A percentile compares a stretch with the other conserved stretches of the same genome.
phyloP scores from a whole-genome alignment of 2,329 filamentous ascomycete species.

The Metarhizium anisopliae region DNA sequence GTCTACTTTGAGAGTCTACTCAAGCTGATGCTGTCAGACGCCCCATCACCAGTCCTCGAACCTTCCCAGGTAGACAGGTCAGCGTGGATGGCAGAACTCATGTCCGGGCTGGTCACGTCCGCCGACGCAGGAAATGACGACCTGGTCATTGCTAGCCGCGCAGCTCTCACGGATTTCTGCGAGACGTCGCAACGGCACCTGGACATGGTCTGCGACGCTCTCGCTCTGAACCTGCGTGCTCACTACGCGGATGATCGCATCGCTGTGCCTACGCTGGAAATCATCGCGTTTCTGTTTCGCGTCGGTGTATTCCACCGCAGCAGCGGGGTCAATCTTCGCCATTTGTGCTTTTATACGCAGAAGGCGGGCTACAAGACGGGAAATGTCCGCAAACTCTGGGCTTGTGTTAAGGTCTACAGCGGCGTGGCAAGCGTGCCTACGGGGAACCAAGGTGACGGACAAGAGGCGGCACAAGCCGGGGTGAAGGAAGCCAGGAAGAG shows the following conservation, averaged over 20 bases:
- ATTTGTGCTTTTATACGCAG: slow-evolving; percentile 61
- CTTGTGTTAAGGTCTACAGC: slow-evolving; percentile 72
- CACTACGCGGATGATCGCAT: slow-evolving; percentile 58
- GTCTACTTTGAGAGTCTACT: slow-evolving; percentile 50
- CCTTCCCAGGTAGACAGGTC: slow-evolving; percentile 22
- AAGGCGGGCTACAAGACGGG: slow-evolving; percentile 75
- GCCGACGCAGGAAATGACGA: slow-evolving; percentile 73
- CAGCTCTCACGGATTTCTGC: slow-evolving; percentile 52
- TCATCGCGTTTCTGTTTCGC: slow-evolving; percentile 69
- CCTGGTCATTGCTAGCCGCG: slow-evolving; percentile 59
- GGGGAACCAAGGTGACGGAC: slow-evolving; percentile 4
- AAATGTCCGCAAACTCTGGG: slow-evolving; percentile 73
- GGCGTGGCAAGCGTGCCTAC: slow-evolving; percentile 41
- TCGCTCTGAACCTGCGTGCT: slow-evolving; percentile 44
- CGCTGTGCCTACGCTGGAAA: slow-evolving; percentile 66
- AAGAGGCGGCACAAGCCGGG: slow-evolving; percentile 15
- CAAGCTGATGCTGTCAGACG: slow-evolving; percentile 28
- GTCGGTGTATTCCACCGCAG: slow-evolving; percentile 37
- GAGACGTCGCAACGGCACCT: slow-evolving; percentile 28
- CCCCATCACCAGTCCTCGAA: slow-evolving; percentile 27
- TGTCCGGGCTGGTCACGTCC: slow-evolving; percentile 62
- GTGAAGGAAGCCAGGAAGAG: slow-evolving; percentile 54
- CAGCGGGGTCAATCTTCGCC: slow-evolving; percentile 35
- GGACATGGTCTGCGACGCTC: slow-evolving; percentile 36
- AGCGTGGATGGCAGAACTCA: slow-evolving; percentile 41